These are phyloP conservation scores for Globisporangium uncinulatum DNA, from an alignment of 352 stramenopile species.

Conservation along the genomic window DNA sequence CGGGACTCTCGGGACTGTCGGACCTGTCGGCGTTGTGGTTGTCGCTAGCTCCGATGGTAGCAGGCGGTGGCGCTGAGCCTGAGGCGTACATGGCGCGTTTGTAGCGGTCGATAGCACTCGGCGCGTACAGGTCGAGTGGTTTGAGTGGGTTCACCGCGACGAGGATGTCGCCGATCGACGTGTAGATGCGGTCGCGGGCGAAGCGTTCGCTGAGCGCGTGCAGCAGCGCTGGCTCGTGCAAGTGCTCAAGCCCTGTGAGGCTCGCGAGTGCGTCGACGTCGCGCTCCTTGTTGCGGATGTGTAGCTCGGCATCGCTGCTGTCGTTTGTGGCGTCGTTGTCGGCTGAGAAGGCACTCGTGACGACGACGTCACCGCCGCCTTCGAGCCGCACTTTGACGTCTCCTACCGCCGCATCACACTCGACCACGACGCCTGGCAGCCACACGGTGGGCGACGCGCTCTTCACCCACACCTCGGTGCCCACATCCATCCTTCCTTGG, in stretches of 20 bases:
- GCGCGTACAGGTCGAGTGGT: slow-evolving; percentile 59
- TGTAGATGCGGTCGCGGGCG: slow-evolving; percentile 76
- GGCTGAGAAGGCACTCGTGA: slow-evolving; percentile 20
- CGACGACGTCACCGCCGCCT: slow-evolving; percentile 27
- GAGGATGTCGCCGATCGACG: slow-evolving; percentile 82
- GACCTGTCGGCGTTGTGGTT: too few relatives aligned
- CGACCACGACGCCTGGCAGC: slow-evolving; percentile 58
- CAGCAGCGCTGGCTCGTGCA: slow-evolving; percentile 80
- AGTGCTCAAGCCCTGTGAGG: slow-evolving; percentile 74
- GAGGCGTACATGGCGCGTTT: slow-evolving; percentile 35
- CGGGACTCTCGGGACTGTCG: too few relatives aligned
- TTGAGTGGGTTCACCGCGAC: slow-evolving; percentile 84
- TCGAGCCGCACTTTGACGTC: slow-evolving; percentile 43
- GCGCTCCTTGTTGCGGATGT: slow-evolving; percentile 57
- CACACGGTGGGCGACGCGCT: slow-evolving; percentile 56
- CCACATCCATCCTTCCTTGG: slow-evolving; percentile 54
- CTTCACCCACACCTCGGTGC: slow-evolving; percentile 79
- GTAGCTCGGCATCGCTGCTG: slow-evolving; percentile 29
- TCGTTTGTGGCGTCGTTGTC: not conserved
- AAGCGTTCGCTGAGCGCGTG: slow-evolving; percentile 80
- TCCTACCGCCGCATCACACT: slow-evolving; percentile 48
- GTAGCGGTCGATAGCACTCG: slow-evolving; percentile 56
- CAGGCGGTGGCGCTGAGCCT: too few relatives aligned
- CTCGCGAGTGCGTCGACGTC: slow-evolving; percentile 52
- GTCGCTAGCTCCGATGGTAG: too few relatives aligned